Conservation (phyloP, 768 basidiomycete genomes). For the Tylopilus intermedius region DNA sequence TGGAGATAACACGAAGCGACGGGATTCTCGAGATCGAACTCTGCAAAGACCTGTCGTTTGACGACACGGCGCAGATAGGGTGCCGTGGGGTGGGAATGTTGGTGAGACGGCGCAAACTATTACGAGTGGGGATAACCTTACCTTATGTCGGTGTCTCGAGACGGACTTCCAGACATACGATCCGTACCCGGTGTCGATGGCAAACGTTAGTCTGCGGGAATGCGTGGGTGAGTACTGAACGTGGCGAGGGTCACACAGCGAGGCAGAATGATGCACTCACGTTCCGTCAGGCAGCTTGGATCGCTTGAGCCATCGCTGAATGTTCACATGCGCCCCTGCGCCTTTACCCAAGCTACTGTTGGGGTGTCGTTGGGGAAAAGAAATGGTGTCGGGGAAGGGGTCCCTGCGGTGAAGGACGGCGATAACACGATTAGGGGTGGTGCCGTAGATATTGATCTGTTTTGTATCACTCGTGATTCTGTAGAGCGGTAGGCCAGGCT, state of each 20-base stretch:
- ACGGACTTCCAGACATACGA: slow-evolving; percentile 24
- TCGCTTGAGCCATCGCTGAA: slow-evolving; percentile 28
- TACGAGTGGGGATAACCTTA: neutral
- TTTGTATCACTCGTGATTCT: slow-evolving; percentile 18
- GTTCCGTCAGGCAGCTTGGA: slow-evolving; percentile 20
- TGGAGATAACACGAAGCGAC: slow-evolving; percentile 23
- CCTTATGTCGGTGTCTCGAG: slow-evolving; percentile 24
- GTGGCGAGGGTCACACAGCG: too few species aligned
- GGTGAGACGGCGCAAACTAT: neutral
- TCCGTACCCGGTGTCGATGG: slow-evolving; percentile 21
- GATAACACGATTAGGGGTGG: slow-evolving; percentile 10
- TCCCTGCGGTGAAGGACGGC: slow-evolving; percentile 26
- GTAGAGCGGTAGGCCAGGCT: slow-evolving; percentile 23
- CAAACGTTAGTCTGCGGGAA: slow-evolving; percentile 14
- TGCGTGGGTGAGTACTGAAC: neutral
- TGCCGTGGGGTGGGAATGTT: neutral
- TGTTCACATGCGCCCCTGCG: slow-evolving; percentile 3
- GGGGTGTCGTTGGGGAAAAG: slow-evolving; percentile 19
- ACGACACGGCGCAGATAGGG: neutral
- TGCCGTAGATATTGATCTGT: slow-evolving; percentile 13
- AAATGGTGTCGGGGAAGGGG: slow-evolving; percentile 24
- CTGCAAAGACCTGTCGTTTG: slow-evolving; percentile 19
- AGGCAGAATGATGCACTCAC: slow-evolving; percentile 12
- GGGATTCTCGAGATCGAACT: slow-evolving; percentile 20
- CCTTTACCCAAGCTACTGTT: neutral